Percentiles rank a stretch among this genome's conserved stretches.
Conservation (phyloP, 1,284 basidiomycete species). For the Clitocybe nebularis region DNA sequence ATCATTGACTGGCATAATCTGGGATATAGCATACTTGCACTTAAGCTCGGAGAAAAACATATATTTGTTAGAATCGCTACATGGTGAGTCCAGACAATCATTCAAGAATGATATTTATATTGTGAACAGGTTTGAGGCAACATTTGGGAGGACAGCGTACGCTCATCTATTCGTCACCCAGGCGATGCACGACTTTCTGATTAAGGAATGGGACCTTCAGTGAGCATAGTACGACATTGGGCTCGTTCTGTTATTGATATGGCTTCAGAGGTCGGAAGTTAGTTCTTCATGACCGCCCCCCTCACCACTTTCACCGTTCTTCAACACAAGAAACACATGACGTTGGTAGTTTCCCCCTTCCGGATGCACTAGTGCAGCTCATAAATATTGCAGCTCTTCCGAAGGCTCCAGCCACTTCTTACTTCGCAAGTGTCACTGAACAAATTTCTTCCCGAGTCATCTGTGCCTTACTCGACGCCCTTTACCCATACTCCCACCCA, state of each 20-base stretch:
- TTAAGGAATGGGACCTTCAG: slow-evolving; percentile 75
- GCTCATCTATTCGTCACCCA: slow-evolving; percentile 93
- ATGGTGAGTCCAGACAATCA: slow-evolving; percentile 42
- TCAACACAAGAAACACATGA: slow-evolving; percentile 71
- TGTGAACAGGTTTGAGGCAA: slow-evolving; percentile 68
- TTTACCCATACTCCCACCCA: slow-evolving; percentile 43
- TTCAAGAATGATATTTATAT: slow-evolving; percentile 1
- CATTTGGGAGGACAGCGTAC: slow-evolving; percentile 77
- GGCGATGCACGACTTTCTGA: slow-evolving; percentile 77
- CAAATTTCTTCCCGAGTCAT: slow-evolving; percentile 30
- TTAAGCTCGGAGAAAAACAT: slow-evolving; percentile 71
- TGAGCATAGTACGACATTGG: slow-evolving; percentile 34
- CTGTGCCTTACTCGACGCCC: slow-evolving; percentile 58
- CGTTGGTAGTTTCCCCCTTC: slow-evolving; percentile 34
- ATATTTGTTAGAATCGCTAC: slow-evolving; percentile 72
- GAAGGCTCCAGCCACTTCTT: slow-evolving; percentile 26
- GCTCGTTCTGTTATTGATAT: slow-evolving; percentile 3
- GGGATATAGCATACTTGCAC: slow-evolving; percentile 88
- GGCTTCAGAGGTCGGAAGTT: slow-evolving; percentile 69
- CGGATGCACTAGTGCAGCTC: neutral
- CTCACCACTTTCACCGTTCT: slow-evolving; percentile 71
- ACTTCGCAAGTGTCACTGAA: slow-evolving; percentile 21
- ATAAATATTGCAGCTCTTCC: slow-evolving; percentile 23
- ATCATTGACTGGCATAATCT: slow-evolving; percentile 99
- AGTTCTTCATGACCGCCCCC: slow-evolving; percentile 87